Percentiles rank a stretch among this genome's conserved stretches.
Evolutionary conservation across 2,329 filamentous ascomycete species (phyloP).

Genomic region (Penicillium sp.): DNA sequence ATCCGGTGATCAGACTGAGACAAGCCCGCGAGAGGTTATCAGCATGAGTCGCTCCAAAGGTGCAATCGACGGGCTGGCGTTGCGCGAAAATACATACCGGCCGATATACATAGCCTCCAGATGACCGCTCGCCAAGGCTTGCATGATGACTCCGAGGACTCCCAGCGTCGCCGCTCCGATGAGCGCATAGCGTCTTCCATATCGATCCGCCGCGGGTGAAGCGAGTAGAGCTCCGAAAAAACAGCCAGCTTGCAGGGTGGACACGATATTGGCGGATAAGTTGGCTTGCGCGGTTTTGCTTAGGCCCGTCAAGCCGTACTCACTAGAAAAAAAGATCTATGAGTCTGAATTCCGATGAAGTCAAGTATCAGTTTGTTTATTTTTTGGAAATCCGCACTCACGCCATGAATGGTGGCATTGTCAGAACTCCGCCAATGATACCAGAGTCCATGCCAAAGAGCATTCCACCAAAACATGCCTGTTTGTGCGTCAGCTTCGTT

Average conservation of each 20-base stretch:
- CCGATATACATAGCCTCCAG: conserved; percentile 61
- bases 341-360: not conserved
- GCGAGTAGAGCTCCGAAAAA: conserved; percentile 58
- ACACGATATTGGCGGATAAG: conserved; percentile 62
- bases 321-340: conserved; percentile 29
- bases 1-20: conserved; percentile 45
- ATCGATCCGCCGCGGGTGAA: conserved; percentile 36
- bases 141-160: conserved; percentile 58
- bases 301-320: conserved; percentile 47
- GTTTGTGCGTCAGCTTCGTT: conserved; percentile 2
- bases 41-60: not conserved
- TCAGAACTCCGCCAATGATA: conserved; percentile 62
- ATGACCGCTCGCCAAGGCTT: conserved; percentile 56
- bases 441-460: conserved; percentile 63
- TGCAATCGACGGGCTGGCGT: not conserved
- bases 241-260: conserved; percentile 63
- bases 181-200: conserved; percentile 52
- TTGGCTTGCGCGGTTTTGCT: conserved; percentile 44
- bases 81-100: conserved; percentile 38
- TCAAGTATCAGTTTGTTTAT: no score
- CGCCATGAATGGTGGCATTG: conserved; percentile 53
- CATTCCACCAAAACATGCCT: conserved; percentile 63
- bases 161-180: conserved; percentile 54
- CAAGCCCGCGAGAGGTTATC: not conserved
- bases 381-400: conserved; percentile 26